These are phyloP conservation scores for Pholiota molesta DNA, from an alignment of 768 basidiomycete genomes.

Conservation along the genomic window DNA sequence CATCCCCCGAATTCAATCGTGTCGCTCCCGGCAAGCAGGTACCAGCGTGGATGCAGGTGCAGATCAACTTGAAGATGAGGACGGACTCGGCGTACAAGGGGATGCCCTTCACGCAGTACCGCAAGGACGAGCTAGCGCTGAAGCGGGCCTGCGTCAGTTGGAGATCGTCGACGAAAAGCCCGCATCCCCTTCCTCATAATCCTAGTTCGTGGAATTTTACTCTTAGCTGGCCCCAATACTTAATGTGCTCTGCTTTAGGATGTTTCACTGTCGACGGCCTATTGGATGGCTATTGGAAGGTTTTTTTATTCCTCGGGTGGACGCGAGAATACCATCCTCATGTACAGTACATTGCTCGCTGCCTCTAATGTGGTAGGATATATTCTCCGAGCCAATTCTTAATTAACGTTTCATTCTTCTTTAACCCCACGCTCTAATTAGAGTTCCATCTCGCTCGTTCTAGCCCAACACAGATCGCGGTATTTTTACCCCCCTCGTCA, in stretches of 20 bases:
- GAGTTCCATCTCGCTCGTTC: not conserved
- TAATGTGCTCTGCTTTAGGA: not conserved
- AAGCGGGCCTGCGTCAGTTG: not conserved
- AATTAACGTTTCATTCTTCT: not conserved
- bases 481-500: not conserved
- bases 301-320: not conserved
- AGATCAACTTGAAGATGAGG: slow-evolving; percentile 2
- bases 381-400: not conserved
- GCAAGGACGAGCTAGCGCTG: not conserved
- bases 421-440: not conserved
- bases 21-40: not conserved
- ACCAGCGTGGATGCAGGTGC: slow-evolving; percentile 5
- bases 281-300: not conserved
- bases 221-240: not conserved
- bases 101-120: not conserved
- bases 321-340: not conserved
- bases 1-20: not conserved
- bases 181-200: not conserved
- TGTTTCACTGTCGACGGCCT: not conserved
- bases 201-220: not conserved
- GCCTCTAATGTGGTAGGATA: not conserved
- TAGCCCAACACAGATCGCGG: not conserved
- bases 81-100: not conserved
- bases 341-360: not conserved
- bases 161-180: not conserved